These are phyloP conservation scores for Tetracladium maxilliforme DNA, from an alignment of 2,329 filamentous ascomycete species.

Conservation along the genomic window DNA sequence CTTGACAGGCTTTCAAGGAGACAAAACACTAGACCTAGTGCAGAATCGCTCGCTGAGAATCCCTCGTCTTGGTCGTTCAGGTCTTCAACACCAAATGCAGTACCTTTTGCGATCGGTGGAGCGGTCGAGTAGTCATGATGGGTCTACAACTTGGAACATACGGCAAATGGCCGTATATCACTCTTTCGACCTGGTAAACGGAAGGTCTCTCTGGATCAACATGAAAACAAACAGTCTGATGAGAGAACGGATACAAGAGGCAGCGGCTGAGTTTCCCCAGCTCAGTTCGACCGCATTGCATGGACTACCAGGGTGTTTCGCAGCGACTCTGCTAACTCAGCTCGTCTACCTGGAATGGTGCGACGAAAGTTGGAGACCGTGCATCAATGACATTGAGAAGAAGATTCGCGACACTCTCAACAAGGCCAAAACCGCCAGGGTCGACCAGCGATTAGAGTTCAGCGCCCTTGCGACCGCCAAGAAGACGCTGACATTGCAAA, in stretches of 20 bases:
- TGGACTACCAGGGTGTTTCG: slow-evolving; percentile 6
- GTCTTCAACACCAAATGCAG: slow-evolving; percentile 17
- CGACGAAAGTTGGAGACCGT: slow-evolving; percentile 25
- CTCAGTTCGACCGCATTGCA: slow-evolving; percentile 3
- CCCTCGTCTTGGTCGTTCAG: slow-evolving; percentile 17
- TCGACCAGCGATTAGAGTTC: slow-evolving; percentile 3
- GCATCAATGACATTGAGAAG: slow-evolving; percentile 19
- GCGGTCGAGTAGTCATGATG: slow-evolving; percentile 6
- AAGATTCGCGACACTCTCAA: slow-evolving; percentile 8
- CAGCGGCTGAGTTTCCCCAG: slow-evolving; percentile 2
- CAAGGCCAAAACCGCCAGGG: too few relatives aligned
- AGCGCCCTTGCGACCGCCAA: too few relatives aligned
- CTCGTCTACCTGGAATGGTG: slow-evolving; percentile 19
- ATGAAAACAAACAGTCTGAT: slow-evolving; percentile 20
- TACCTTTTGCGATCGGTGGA: slow-evolving; percentile 23
- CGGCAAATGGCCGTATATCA: slow-evolving; percentile 21
- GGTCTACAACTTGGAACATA: slow-evolving; percentile 20
- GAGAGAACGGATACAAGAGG: slow-evolving; percentile 12
- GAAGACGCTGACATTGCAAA: too few relatives aligned
- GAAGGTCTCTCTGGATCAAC: slow-evolving; percentile 17
- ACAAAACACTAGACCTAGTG: slow-evolving; percentile 7
- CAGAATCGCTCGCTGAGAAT: slow-evolving; percentile 7
- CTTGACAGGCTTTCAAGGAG: slow-evolving; percentile 18
- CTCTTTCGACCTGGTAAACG: slow-evolving; percentile 19
- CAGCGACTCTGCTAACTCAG: slow-evolving; percentile 15